A percentile compares a stretch with the other conserved stretches of the same genome.
Evolutionary conservation across 306 rosid genomes (phyloP).

Genomic region (Sphenostylis stenocarpa): DNA sequence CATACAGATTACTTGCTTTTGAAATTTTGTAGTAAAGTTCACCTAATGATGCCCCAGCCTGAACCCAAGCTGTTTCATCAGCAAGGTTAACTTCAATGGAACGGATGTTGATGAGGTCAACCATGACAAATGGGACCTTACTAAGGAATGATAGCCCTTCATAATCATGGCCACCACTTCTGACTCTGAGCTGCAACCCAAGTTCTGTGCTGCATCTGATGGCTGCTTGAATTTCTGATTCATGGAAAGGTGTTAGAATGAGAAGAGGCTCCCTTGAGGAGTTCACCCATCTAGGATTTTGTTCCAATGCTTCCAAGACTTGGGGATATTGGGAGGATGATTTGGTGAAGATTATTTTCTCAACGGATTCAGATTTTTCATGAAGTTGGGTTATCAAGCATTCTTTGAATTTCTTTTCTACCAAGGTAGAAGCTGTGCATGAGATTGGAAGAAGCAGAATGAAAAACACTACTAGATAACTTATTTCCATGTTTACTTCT

Average conservation of each 20-base stretch:
- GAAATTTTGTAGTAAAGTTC: constrained; percentile 55
- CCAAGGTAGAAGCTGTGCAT: constrained; percentile 19
- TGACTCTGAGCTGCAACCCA: constrained; percentile 47
- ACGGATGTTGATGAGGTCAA: constrained; percentile 41
- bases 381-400: constrained; percentile 36
- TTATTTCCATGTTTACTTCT: constrained; percentile 19
- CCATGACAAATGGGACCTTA: constrained; percentile 39
- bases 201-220: constrained; percentile 42
- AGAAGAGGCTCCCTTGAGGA: constrained; percentile 49
- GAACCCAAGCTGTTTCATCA: constrained; percentile 60
- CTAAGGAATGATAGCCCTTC: constrained; percentile 52
- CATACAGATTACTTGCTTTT: constrained; percentile 39
- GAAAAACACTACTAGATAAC: constrained; percentile 1
- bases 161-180: constrained; percentile 63
- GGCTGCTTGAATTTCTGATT: constrained; percentile 52
- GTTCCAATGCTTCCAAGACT: constrained; percentile 43
- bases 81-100: constrained; percentile 34
- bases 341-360: constrained; percentile 28
- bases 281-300: constrained; percentile 55
- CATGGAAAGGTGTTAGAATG: constrained; percentile 45
- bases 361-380: constrained; percentile 19
- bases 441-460: constrained; percentile 38
- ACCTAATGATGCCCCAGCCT: constrained; percentile 60
- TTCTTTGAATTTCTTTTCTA: constrained; percentile 28
- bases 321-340: constrained; percentile 30